Conservation (phyloP, 2,329 filamentous ascomycete genomes). For the Pyrenochaeta sp. region DNA sequence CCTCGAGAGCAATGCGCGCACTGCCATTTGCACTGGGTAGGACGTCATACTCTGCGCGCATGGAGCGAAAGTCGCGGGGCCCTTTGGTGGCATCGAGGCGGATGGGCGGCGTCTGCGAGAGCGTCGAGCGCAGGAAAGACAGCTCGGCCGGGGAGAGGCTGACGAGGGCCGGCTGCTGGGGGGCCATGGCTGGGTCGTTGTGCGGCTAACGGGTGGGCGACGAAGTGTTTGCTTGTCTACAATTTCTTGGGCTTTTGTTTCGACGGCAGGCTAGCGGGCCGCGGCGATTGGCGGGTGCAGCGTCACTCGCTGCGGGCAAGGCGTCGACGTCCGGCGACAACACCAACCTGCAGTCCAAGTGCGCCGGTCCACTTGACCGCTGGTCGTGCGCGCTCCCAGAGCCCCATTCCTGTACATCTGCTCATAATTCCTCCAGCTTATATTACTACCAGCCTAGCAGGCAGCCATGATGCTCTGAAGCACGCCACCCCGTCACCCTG, state of each 20-base stretch:
- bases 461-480: constrained; percentile 13
- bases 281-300: constrained; percentile 30
- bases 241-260: constrained; percentile 20
- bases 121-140: constrained; percentile 89
- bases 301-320: constrained; percentile 18
- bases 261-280: constrained; percentile 15
- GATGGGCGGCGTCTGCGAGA: constrained; percentile 81
- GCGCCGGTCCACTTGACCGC: constrained; percentile 27
- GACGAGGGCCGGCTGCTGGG: constrained; percentile 60
- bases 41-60: constrained; percentile 89
- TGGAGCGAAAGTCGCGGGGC: constrained; percentile 85
- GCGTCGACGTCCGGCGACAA: constrained; percentile 31
- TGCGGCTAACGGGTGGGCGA: constrained; percentile 10
- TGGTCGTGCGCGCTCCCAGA: constrained; percentile 7
- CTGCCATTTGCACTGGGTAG: constrained; percentile 90
- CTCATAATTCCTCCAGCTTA: not conserved
- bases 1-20: constrained; percentile 90
- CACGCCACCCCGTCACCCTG: constrained; percentile 23
- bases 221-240: constrained; percentile 13
- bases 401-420: not conserved
- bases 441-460: not conserved
- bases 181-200: constrained; percentile 38
- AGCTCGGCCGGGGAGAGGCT: constrained; percentile 95
- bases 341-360: constrained; percentile 36
- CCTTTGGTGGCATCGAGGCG: constrained; percentile 72